Base-by-base conservation (phyloP, 2,329 filamentous ascomycete species). In the Hymenoscyphus repandus region DNA sequence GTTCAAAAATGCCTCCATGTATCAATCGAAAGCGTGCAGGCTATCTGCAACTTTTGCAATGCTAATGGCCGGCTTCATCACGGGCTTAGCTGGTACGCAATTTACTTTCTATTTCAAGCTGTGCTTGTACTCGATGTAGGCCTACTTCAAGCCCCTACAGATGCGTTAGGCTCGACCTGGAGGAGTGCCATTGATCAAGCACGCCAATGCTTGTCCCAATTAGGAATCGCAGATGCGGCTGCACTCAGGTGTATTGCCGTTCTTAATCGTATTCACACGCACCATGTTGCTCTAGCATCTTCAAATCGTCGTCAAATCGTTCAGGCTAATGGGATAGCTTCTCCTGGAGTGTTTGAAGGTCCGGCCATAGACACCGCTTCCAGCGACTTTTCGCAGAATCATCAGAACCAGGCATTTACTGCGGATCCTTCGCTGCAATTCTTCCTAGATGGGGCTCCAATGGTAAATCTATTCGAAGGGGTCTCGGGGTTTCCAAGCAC, bases 401-500 rank as follows among this genome's bases (percentile, higher is more conserved):
- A 52, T n/a, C 38, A 42, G 7, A 46, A 47, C 15, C 51, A 52
- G 36, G 10, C 43, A 6, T 53, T 43, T 33, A 27, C 43, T 33
- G 46, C 51, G 15, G 51, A 54, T 46, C 51, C 54, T n/a, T 46
- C 46, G 7, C 39, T 52, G 6, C 51, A 54, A 40, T 50, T 52
- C 6, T 56, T 54, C 45, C 31, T 56, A 3, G 51, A 56, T 42
- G 49, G 49, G 2, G 45, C 41, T 10, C 48, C 49, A 1, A 50
- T 54, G 39, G 47, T 32, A 4, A 49, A 52, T 43, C 36, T 54
- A 3, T 57, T 54, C 18, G 47, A 54, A 42, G 54, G 49, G 7
- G 43, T 56, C 4, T 49, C 41, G 37, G 52, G 54, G 12, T 57
- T 57, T 36, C 52, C 52, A 37, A 52, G 50, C 30, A 57, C 54